phyloP scores from a whole-genome alignment of 345 rosid species.

The Reutealis trisperma region DNA sequence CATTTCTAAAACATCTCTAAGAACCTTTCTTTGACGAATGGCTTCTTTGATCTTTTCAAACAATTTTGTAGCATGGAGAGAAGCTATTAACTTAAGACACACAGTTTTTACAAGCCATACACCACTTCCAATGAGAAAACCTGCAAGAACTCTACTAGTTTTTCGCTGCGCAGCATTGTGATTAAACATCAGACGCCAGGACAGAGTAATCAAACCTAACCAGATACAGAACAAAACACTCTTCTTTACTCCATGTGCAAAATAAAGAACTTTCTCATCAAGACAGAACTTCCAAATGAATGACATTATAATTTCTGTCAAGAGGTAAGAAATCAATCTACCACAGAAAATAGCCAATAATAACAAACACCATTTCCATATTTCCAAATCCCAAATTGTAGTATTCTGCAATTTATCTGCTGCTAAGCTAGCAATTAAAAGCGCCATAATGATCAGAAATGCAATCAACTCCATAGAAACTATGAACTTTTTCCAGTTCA shows the following conservation, averaged over 20 bases:
- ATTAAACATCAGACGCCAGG: constrained; percentile 51
- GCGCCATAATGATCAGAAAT: constrained; percentile 27
- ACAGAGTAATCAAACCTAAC: constrained; percentile 45
- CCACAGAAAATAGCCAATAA: constrained; percentile 47
- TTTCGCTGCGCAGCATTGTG: constrained; percentile 3
- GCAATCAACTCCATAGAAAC: constrained; percentile 29
- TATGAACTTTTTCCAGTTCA: constrained; percentile 4
- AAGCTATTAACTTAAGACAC: not conserved
- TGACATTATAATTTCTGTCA: constrained; percentile 40
- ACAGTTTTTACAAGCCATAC: not conserved
- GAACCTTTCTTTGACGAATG: too few relatives aligned
- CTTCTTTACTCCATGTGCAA: constrained; percentile 47
- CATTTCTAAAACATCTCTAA: too few relatives aligned
- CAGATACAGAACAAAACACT: constrained; percentile 42
- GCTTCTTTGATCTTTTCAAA: too few relatives aligned
- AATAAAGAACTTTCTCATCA: constrained; percentile 59
- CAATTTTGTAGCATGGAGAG: not conserved
- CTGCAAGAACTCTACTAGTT: not conserved
- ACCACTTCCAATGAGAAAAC: not conserved
- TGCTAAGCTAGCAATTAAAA: constrained; percentile 40
- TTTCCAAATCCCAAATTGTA: constrained; percentile 40
- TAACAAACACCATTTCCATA: constrained; percentile 62
- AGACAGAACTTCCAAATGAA: constrained; percentile 47
- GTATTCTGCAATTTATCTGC: constrained; percentile 24
- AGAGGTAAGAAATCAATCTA: constrained; percentile 44